Base-by-base conservation (phyloP, 129 eudicot genomes). In the Artemisia annua region DNA sequence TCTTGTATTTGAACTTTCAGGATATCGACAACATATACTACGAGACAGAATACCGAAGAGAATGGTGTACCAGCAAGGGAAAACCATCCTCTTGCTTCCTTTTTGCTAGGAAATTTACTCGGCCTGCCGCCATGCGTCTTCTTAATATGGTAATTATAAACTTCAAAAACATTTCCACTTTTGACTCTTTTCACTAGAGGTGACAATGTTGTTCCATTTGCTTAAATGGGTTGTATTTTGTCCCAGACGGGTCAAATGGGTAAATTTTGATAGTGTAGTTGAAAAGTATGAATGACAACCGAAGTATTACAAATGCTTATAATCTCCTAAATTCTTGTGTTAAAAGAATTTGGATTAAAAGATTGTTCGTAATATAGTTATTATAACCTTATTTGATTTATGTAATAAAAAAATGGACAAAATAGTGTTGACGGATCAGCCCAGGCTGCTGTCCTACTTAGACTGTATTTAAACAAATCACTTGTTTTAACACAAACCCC, bases 31-130 rank as follows among this genome's bases (percentile, higher is more conserved):
- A 89, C 75, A 82, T 92, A 35, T 80, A 89, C 81, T 92, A 81
- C 55, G 98, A 92, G 79, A 89, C 98, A 10, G 98, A 89, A 62
- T 77, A 92, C 79, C 77, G 98, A 73, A 85, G 88, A 85, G 98
- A 92, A 75, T 92, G 98, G 98, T 92, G 98, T 84, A 83, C 85
- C 67, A 92, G 90, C 90, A 92, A 89, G 82, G 96, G 91, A 43
- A 89, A 84, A 79, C 98, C 96, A 10, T 82, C 92, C 48, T 81
- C 91, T 50, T 92, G 98, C 86, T 92, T 92, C 78, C 91, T 92
- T 76, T 92, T 92, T 77, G 98, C 96, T 18, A 89, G 98, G 70
- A 92, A 92, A 66, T 92, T 92, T 57, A 89, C 98, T 16, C 80
- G 98, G 59, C 98, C 98, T 73, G 98, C 98, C 48, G 96, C 88